A percentile compares a stretch with the other conserved stretches of the same genome.
Conservation (phyloP, 345 rosid genomes). For the Linum tenue region DNA sequence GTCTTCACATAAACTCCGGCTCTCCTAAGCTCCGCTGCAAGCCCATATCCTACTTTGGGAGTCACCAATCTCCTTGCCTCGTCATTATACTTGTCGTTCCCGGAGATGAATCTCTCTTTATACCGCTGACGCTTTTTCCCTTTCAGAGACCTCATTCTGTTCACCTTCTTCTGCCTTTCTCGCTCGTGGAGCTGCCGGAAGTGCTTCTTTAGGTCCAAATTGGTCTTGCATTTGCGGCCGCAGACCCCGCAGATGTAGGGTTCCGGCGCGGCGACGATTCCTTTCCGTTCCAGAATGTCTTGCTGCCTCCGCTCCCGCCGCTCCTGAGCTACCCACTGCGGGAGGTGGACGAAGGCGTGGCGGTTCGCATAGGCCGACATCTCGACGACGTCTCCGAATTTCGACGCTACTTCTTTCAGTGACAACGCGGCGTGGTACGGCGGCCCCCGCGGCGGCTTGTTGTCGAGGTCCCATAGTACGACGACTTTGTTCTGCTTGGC, state of each 20-base stretch:
- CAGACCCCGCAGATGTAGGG: slow-evolving; percentile 69
- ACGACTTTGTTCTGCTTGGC: slow-evolving; percentile 62
- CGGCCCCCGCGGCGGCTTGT: slow-evolving; percentile 84
- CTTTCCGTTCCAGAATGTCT: slow-evolving; percentile 63
- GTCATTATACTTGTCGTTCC: slow-evolving; percentile 71
- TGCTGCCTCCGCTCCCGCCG: slow-evolving; percentile 47
- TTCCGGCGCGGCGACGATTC: slow-evolving; percentile 26
- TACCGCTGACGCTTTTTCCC: slow-evolving; percentile 74
- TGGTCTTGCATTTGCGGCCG: slow-evolving; percentile 75
- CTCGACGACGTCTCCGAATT: slow-evolving; percentile 60
- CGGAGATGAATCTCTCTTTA: slow-evolving; percentile 54
- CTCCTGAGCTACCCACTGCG: slow-evolving; percentile 61
- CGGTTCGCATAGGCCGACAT: slow-evolving; percentile 87
- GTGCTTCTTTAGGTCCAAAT: slow-evolving; percentile 71
- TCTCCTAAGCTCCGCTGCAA: slow-evolving; percentile 60
- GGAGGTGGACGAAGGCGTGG: slow-evolving; percentile 78
- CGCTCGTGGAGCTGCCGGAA: slow-evolving; percentile 84
- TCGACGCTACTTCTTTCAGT: slow-evolving; percentile 47
- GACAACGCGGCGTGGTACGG: slow-evolving; percentile 68
- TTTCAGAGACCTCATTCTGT: slow-evolving; percentile 62
- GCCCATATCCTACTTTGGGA: slow-evolving; percentile 69
- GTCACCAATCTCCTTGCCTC: slow-evolving; percentile 52
- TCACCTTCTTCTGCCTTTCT: slow-evolving; percentile 80
- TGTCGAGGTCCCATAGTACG: slow-evolving; percentile 91
- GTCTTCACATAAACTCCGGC: slow-evolving; percentile 80